Evolutionary conservation across 2,329 filamentous ascomycete species (phyloP), one percentile per base, ranked within the genome.

Genomic region (Leptographium radiaticola): DNA sequence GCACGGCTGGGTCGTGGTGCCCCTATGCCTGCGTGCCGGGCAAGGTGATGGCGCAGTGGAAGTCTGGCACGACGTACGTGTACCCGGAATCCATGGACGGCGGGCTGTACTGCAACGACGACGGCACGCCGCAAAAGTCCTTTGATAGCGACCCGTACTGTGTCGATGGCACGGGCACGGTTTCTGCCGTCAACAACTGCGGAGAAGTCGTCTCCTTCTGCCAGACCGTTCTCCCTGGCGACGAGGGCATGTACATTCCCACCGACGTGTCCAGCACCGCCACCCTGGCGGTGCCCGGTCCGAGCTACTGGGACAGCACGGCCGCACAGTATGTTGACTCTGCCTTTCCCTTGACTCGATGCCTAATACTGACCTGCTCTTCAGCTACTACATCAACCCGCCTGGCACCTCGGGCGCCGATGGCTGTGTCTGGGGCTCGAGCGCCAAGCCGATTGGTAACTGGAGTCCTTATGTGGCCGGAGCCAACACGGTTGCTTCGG

Each of bases 231-330:
- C 69, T 89, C 57, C 86, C 86, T 18, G 86, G 86, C 50, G 84
- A 88, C 62, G 86, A 90, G 70, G 83, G 83, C 57, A 90, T 90
- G 86, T 73, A 89, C 60, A 89, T 89, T 62, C 85, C 86, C 16
- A 90, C 85, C n/a, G 67, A 81, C 58, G 81, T 89, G 48, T 63
- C 72, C 25, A 69, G 72, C 57, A 67, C 66, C 11, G 71, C 73
- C n/a, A 76, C 75, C 34, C 71, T 91, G 53, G 85, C 87, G 50
- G 85, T 90, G 39, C 87, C 87, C 10, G 83, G 75, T 54, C 69
- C 75, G 18, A 75, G 70, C 54, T 90, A 90, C 68, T 90, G 86
- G 86, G 79, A 74, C 60, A 68, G 70, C 46, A 89, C 86, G 13
- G 79, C 86, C 55, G 84, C 87, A 55, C 87, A 91, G 80, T 87